Evolutionary conservation across 2,329 filamentous ascomycete species (phyloP).

Genomic region (Chaetomiaceae sp.): DNA sequence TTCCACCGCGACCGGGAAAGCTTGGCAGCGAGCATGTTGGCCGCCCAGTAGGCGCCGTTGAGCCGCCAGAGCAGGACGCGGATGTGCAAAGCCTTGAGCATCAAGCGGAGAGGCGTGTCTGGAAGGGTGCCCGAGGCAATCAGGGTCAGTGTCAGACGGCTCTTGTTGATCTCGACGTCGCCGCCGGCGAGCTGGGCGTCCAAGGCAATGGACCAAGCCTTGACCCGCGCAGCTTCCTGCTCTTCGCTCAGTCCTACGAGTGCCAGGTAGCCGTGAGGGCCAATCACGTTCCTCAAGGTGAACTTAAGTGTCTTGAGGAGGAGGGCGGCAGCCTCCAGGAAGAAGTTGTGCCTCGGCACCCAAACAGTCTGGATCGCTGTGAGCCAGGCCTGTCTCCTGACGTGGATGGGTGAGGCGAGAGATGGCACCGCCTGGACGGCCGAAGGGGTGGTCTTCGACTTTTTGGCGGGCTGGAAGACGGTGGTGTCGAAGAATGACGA

Average conservation of each 20-base stretch:
- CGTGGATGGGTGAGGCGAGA: conserved; percentile 75
- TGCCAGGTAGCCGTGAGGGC: conserved; percentile 70
- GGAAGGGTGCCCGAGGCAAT: conserved; percentile 85
- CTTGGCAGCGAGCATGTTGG: conserved; percentile 64
- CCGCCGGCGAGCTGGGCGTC: conserved; percentile 91
- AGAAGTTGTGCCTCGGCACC: conserved; percentile 81
- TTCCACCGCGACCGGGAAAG: conserved; percentile 77
- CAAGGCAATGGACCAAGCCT: conserved; percentile 89
- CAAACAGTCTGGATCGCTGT: conserved; percentile 90
- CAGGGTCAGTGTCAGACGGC: conserved; percentile 77
- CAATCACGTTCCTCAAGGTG: conserved; percentile 71
- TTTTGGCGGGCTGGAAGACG: conserved; percentile 45
- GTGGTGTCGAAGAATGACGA: conserved; percentile 53
- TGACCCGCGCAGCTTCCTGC: conserved; percentile 78
- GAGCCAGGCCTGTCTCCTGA: conserved; percentile 85
- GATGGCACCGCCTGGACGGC: conserved; percentile 59
- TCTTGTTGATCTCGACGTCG: conserved; percentile 84
- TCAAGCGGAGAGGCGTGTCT: conserved; percentile 74
- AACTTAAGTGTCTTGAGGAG: conserved; percentile 78
- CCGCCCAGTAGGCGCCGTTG: conserved; percentile 54
- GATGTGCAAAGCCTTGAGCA: conserved; percentile 89
- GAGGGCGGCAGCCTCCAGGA: conserved; percentile 78
- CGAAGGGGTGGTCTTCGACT: conserved; percentile 29
- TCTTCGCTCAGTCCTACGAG: conserved; percentile 78
- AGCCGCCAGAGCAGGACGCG: conserved; percentile 82